Conservation (phyloP, 768 basidiomycete genomes). For the Mycena floridula region DNA sequence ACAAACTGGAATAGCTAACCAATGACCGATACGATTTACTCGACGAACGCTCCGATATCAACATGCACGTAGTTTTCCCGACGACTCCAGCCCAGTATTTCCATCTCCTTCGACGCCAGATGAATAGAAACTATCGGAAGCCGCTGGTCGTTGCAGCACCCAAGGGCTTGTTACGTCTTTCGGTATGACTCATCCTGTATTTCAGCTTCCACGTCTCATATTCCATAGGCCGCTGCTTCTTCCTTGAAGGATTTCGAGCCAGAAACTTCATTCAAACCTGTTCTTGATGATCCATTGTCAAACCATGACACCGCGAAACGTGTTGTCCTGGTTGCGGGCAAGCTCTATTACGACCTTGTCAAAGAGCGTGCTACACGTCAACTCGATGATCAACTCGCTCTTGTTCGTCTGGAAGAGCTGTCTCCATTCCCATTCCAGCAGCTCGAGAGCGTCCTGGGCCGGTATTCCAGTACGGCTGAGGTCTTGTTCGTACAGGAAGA, state of each 20-base stretch:
- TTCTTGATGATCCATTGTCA: conserved; percentile 47
- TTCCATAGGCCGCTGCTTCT: conserved; percentile 65
- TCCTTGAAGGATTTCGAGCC: conserved; percentile 51
- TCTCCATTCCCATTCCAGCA: conserved; percentile 78
- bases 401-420: conserved; percentile 81
- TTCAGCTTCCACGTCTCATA: conserved; percentile 1
- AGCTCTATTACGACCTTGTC: conserved; percentile 82
- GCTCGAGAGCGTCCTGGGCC: conserved; percentile 37
- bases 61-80: conserved; percentile 81
- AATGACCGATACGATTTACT: conserved; percentile 54
- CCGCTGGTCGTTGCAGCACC: conserved; percentile 82
- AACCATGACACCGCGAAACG: conserved; percentile 41
- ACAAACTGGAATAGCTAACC: conserved; percentile 48
- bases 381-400: conserved; percentile 47
- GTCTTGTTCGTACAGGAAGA: conserved; percentile 82
- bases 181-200: conserved; percentile 38
- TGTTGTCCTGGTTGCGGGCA: conserved; percentile 74
- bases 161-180: conserved; percentile 72
- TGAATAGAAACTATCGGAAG: conserved; percentile 80
- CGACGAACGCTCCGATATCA: conserved; percentile 46
- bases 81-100: conserved; percentile 92
- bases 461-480: conserved; percentile 38
- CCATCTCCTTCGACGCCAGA: conserved; percentile 85
- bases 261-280: conserved; percentile 60
- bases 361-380: conserved; percentile 55